These are phyloP conservation scores for Fusarium musae DNA, from an alignment of 2,329 filamentous ascomycete genomes.

Conservation along the genomic window DNA sequence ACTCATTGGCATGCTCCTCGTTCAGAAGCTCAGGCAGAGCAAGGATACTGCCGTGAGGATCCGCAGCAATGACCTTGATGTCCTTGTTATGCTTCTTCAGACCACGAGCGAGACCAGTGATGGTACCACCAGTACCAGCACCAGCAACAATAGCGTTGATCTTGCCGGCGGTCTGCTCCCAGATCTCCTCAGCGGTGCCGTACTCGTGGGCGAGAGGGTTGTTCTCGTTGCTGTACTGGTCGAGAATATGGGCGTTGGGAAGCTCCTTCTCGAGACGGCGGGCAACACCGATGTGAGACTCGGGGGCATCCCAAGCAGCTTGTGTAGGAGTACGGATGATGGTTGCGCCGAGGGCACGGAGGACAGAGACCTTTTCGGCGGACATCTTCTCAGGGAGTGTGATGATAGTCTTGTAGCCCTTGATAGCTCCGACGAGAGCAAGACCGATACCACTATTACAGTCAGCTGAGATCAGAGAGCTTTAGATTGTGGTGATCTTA, in stretches of 20 bases:
- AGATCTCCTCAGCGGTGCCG: constrained; percentile 96
- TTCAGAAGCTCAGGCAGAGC: constrained; percentile 85
- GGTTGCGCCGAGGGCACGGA: constrained; percentile 92
- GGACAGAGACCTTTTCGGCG: constrained; percentile 94
- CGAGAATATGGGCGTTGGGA: constrained; percentile 94
- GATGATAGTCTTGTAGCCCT: constrained; percentile 98
- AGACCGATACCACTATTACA: constrained; percentile 80
- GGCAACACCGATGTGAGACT: constrained; percentile 97
- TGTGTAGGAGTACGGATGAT: constrained; percentile 98
- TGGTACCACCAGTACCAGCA: constrained; percentile 94
- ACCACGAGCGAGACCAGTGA: constrained; percentile 87
- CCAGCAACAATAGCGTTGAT: constrained; percentile 88
- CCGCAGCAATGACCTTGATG: constrained; percentile 90
- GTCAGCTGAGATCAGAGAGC: background rate
- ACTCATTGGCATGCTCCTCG: constrained; percentile 79
- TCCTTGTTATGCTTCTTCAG: constrained; percentile 86
- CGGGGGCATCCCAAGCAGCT: constrained; percentile 92
- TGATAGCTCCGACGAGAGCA: constrained; percentile 92
- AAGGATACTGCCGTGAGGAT: constrained; percentile 91
- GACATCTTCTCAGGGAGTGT: constrained; percentile 99
- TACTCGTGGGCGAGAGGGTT: constrained; percentile 95
- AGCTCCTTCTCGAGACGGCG: constrained; percentile 92
- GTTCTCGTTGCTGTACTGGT: constrained; percentile 92
- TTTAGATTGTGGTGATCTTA: constrained; percentile 44
- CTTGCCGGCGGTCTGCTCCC: constrained; percentile 86